Evolutionary conservation across 495 filamentous ascomycete species (phyloP), one percentile per base, ranked within the genome.

Genomic region (Penicillium steckii): DNA sequence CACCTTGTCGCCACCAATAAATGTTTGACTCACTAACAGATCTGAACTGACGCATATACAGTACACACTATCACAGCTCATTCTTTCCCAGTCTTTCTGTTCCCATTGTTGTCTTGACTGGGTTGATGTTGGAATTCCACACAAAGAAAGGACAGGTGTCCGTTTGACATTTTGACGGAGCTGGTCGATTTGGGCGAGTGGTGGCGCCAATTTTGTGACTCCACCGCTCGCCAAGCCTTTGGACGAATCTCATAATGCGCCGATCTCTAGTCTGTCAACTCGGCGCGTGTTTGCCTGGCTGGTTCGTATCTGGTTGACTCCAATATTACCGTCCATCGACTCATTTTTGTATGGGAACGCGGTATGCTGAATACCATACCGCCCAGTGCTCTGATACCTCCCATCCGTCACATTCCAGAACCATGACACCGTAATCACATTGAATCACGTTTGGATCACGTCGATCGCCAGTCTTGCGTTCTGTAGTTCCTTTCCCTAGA

Each of bases 301-400:
- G 33, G 33, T 7, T 37, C 18, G n/a, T 37, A 37, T 18, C n/a
- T 6, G 33, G 18, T n/a, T n/a, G n/a, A 7, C n/a, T 15, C 18
- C 33, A 15, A 15, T 37, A 53, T 56, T 52, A 64, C 60, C 57
- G 29, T 35, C 40, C 40, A 43, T 43, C 19, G 40, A 22, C 40
- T 25, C 63, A 66, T 63, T 54, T 64, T 49, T 30, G 24, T 37
- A 37, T 18, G 33, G 8, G 29, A 4, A 29, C 33, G 45, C 51
- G 59, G 65, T 66, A 65, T 70, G 56, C 51, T 65, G 48, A 55
- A 66, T 66, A 60, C 57, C 60, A 56, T 54, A 18, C 33, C 33
- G 33, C 33, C 33, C 33, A 9, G 41, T n/a, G 35, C 15, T 38
- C 7, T 19, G 10, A 24, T n/a, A 41, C 38, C 18, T 6, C 13